phyloP scores from a whole-genome alignment of 371 early-diverging fungal genomes.

The Fennellomyces sp. region DNA sequence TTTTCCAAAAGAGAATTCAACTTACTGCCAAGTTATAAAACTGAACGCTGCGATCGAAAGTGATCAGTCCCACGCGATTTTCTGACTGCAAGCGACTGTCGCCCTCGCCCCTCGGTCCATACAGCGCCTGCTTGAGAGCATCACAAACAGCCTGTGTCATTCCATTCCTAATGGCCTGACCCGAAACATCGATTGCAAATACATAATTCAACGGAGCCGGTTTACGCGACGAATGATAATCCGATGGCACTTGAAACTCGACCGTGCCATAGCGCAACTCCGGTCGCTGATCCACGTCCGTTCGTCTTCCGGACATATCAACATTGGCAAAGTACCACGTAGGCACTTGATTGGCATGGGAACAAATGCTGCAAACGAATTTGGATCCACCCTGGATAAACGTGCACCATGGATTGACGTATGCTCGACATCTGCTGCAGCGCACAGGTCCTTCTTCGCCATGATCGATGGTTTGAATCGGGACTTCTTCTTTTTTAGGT shows the following conservation, averaged over 20 bases:
- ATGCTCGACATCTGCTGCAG: constrained; percentile 92
- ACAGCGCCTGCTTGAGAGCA: constrained; percentile 77
- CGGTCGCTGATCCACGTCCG: constrained; percentile 86
- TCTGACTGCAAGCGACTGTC: constrained; percentile 38
- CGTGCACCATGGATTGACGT: constrained; percentile 89
- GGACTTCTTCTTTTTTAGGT: constrained; percentile 72
- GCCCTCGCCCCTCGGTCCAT: constrained; percentile 42
- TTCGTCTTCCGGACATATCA: constrained; percentile 92
- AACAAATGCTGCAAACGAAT: constrained; percentile 93
- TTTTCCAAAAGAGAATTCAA: background rate
- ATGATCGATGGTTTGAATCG: constrained; percentile 87
- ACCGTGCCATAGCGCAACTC: constrained; percentile 91
- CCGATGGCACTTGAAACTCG: constrained; percentile 89
- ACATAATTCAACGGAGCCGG: constrained; percentile 80
- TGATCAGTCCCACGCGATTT: constrained; percentile 83
- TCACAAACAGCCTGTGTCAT: constrained; percentile 74
- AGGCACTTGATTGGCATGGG: constrained; percentile 86
- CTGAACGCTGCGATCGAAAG: constrained; percentile 89
- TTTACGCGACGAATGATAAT: constrained; percentile 63
- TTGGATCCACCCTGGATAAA: constrained; percentile 91
- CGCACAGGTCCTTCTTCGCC: constrained; percentile 91
- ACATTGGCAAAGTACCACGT: constrained; percentile 92
- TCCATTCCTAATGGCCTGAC: constrained; percentile 83
- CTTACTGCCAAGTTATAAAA: constrained; percentile 91
- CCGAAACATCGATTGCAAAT: constrained; percentile 96